A percentile compares a stretch with the other conserved stretches of the same genome.
Evolutionary conservation across 805 yeast species (phyloP).

Genomic region (Suhomyces sp.): DNA sequence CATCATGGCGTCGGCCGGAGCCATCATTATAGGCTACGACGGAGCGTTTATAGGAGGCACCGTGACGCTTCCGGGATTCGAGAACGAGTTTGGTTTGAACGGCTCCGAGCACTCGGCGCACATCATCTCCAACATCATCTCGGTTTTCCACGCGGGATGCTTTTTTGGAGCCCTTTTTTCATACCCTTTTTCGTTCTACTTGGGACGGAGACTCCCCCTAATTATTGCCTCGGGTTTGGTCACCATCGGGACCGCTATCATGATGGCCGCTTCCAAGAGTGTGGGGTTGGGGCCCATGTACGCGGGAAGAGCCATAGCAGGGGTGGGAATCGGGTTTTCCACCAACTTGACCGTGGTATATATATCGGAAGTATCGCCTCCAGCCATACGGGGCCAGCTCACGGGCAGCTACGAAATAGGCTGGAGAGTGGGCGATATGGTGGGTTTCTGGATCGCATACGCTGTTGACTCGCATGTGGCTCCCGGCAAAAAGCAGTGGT

Average conservation of each 20-base stretch:
- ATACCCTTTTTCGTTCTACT: slow-evolving; percentile 34
- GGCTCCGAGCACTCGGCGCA: slow-evolving; percentile 16
- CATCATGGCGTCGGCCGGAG: slow-evolving; percentile 36
- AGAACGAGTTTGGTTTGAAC: slow-evolving; percentile 31
- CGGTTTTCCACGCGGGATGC: slow-evolving; percentile 40
- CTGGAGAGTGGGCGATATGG: slow-evolving; percentile 39
- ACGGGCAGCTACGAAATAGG: slow-evolving; percentile 34
- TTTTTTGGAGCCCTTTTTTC: slow-evolving; percentile 39
- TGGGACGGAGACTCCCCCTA: slow-evolving; percentile 31
- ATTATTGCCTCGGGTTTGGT: slow-evolving; percentile 29
- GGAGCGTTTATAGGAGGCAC: slow-evolving; percentile 43
- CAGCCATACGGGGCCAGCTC: slow-evolving; percentile 33
- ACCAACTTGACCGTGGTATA: slow-evolving; percentile 38
- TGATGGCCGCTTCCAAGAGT: slow-evolving; percentile 28
- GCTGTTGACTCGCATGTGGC: slow-evolving; percentile 28
- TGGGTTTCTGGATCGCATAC: slow-evolving; percentile 37
- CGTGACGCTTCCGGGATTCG: slow-evolving; percentile 31
- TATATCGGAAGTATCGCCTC: slow-evolving; percentile 34
- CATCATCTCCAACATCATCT: slow-evolving; percentile 32
- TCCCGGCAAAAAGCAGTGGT: slow-evolving; percentile 31
- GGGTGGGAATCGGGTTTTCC: slow-evolving; percentile 34
- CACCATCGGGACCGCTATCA: slow-evolving; percentile 35
- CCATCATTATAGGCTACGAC: slow-evolving; percentile 41
- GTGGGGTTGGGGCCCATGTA: slow-evolving; percentile 35
- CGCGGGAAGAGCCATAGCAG: slow-evolving; percentile 36